Conservation (phyloP, 2,329 filamentous ascomycete genomes). For the Epichloe festucae region DNA sequence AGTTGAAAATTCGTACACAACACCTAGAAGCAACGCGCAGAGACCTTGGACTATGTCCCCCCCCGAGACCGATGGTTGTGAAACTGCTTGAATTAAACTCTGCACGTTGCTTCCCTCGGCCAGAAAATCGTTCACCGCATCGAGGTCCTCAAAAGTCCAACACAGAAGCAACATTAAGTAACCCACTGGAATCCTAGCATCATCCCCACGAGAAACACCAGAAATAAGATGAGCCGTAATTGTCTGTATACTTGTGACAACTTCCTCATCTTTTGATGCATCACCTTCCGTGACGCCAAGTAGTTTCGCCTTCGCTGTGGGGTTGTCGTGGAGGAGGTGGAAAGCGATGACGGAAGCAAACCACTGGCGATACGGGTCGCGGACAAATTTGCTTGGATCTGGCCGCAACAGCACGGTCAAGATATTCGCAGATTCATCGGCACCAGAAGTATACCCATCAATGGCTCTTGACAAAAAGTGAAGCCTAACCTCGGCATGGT, state of each 20-base stretch:
- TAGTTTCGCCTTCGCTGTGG: conserved; percentile 63
- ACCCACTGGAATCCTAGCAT: conserved; percentile 67
- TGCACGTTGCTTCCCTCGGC: conserved; percentile 89
- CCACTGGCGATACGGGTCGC: conserved; percentile 80
- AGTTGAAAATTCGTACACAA: conserved; percentile 93
- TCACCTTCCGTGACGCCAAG: conserved; percentile 83
- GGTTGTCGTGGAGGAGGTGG: conserved; percentile 71
- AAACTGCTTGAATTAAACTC: conserved; percentile 61
- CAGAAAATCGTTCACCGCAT: conserved; percentile 85
- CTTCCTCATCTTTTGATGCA: conserved; percentile 79
- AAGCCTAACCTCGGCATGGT: conserved; percentile 65
- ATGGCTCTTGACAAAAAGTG: conserved; percentile 86
- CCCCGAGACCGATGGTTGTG: conserved; percentile 44
- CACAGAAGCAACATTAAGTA: conserved; percentile 81
- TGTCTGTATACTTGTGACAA: conserved; percentile 85
- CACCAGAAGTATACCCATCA: conserved; percentile 64
- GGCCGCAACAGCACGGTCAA: conserved; percentile 68
- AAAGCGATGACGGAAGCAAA: conserved; percentile 80
- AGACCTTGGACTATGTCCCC: conserved; percentile 63
- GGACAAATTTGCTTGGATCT: conserved; percentile 43
- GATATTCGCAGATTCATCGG: conserved; percentile 78
- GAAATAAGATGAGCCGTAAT: conserved; percentile 76
- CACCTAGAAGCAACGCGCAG: conserved; percentile 70
- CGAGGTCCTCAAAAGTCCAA: conserved; percentile 86
- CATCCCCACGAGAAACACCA: conserved; percentile 61